Conservation (phyloP, 495 filamentous ascomycete genomes). For the Penicillium lagena region DNA sequence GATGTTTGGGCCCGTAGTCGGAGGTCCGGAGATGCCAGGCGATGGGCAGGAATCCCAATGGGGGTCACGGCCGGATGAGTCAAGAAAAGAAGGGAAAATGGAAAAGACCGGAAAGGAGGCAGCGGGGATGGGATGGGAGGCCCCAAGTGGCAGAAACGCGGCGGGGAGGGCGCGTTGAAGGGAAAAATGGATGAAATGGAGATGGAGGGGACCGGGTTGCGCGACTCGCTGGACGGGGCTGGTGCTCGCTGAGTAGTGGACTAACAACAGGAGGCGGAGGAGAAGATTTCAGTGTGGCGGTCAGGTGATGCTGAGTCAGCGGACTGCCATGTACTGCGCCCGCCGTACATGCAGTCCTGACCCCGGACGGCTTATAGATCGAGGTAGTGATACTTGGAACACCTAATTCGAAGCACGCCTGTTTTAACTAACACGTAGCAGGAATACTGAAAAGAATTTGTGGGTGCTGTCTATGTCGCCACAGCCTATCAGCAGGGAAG, state of each 20-base stretch:
- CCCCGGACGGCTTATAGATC: conserved; percentile 6
- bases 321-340: too few relatives aligned
- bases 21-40: conserved; percentile 23
- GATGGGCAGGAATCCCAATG: conserved; percentile 16
- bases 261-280: conserved; percentile 27
- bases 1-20: conserved; percentile 27
- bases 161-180: conserved; percentile 18
- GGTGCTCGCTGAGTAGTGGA: conserved; percentile 34
- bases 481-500: too few relatives aligned
- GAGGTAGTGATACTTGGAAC: too few relatives aligned
- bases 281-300: conserved; percentile 28
- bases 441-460: too few relatives aligned
- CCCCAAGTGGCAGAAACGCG: conserved; percentile 11
- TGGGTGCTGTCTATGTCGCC: too few relatives aligned
- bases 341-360: conserved; percentile 9
- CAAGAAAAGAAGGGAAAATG: conserved; percentile 20
- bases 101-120: conserved; percentile 12
- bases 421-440: too few relatives aligned
- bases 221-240: conserved; percentile 41
- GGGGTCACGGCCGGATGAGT: conserved; percentile 8
- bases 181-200: conserved; percentile 31
- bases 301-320: conserved; percentile 11
- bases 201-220: conserved; percentile 41
- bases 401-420: too few relatives aligned
- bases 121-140: conserved; percentile 8